These are phyloP conservation scores for Solanum pimpinellifolium DNA, from an alignment of 257 asterid species.

Conservation along the genomic window DNA sequence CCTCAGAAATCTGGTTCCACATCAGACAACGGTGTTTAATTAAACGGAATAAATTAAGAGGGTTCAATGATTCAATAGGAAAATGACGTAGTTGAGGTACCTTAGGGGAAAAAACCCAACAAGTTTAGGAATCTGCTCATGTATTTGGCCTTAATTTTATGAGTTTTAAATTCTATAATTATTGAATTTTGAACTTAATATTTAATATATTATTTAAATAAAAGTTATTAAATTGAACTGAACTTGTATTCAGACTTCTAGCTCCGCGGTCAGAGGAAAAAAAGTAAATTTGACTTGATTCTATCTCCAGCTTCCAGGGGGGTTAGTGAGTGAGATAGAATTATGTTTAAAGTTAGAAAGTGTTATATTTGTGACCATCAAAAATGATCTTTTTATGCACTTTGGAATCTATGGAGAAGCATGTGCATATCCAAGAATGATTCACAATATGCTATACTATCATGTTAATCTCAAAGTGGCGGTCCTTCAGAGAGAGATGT, in stretches of 20 bases:
- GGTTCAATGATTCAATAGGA: too few relatives aligned
- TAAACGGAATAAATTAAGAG: too few relatives aligned
- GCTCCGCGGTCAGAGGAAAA: background rate
- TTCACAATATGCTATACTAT: background rate
- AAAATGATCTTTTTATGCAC: background rate
- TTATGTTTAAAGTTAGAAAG: background rate
- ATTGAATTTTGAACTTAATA: background rate
- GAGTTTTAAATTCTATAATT: too few relatives aligned
- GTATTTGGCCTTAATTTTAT: too few relatives aligned
- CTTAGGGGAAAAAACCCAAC: too few relatives aligned
- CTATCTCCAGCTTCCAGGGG: background rate
- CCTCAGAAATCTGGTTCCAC: too few relatives aligned
- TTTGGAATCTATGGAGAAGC: conserved; percentile 5
- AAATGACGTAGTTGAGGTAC: too few relatives aligned
- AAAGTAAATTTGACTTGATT: background rate
- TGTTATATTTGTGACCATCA: background rate
- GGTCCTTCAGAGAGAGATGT: conserved; percentile 1
- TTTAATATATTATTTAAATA: background rate
- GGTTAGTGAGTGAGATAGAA: background rate
- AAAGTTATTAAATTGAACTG: fast-evolving
- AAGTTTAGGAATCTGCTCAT: too few relatives aligned
- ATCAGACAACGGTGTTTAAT: too few relatives aligned
- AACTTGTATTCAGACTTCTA: background rate
- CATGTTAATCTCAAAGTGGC: conserved; percentile 8
- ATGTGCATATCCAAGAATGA: conserved; percentile 2